Base-by-base conservation (phyloP, 208 protist genomes). In the Balamuthia mandrillaris region DNA sequence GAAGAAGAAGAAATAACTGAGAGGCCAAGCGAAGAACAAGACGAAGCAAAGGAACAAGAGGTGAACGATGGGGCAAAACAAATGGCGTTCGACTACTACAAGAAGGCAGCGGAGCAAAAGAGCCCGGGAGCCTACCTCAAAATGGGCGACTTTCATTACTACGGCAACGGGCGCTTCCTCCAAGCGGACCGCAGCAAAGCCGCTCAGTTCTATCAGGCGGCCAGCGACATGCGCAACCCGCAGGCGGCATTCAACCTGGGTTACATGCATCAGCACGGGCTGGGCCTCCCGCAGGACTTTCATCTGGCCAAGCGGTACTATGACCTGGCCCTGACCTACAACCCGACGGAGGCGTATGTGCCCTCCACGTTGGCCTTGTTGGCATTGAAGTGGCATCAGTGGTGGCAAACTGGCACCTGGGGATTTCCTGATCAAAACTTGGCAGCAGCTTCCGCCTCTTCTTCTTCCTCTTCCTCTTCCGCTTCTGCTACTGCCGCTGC, bases 221-320 rank as follows among this genome's bases (percentile, higher is more conserved):
- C 87, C 41, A 61, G 66, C 5, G 5, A 68, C 9, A 12, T 72
- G 2, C 21, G 33, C 39, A 41, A 88, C 24, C 10, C 88, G 41
- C 66, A 88, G 14, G 88, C 88, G 12, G 3, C 81, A 1, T 90
- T 88, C 33, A 88, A 89, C 58, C 47, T 90, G 12, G 88, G 81
- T n/a, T 90, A 77, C 21, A 88, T 90, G 66, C 72, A 90, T 35
- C 63, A 90, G 37, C 70, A 65, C 74, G 49, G 58, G 9, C 31
- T 82, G n/a, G 87, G 84, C 56, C 18, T 85, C 52, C 81, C 79
- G 27, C 79, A 85, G 35, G 87, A 90, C 75, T 44, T 90, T 3
- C 51, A 72, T 27, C 68, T 90, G 12, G 85, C 88, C 9, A 90
- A 90, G 37, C 16, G 88, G 39, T 90, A 90, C 29, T 90, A 90